Conservation (phyloP, 2,329 filamentous ascomycete species). For the Hypoxylon sp. region DNA sequence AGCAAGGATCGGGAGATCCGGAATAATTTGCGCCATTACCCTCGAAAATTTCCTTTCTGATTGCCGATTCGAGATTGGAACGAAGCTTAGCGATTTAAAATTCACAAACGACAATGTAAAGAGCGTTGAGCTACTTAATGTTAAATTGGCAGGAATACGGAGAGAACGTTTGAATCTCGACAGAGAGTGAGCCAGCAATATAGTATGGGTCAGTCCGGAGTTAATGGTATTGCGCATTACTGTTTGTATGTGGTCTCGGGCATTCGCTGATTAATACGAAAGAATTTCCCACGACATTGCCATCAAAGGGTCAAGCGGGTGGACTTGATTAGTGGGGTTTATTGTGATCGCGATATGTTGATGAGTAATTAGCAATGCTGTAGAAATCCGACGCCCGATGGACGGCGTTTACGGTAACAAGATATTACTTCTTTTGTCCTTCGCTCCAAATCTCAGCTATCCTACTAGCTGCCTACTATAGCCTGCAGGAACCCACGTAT, state of each 20-base stretch:
- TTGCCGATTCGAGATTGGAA: slow-evolving; percentile 1
- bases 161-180: not conserved
- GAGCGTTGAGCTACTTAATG: slow-evolving; percentile 3
- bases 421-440: slow-evolving; percentile 30
- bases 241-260: slow-evolving; percentile 8
- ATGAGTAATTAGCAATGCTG: slow-evolving; percentile 36
- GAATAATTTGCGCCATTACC: slow-evolving; percentile 56
- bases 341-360: slow-evolving; percentile 27
- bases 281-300: slow-evolving; percentile 1
- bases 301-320: slow-evolving; percentile 10
- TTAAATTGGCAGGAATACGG: not conserved
- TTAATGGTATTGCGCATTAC: slow-evolving; percentile 15
- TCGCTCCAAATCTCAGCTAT: slow-evolving; percentile 25
- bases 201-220: slow-evolving; percentile 11
- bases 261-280: slow-evolving; percentile 34
- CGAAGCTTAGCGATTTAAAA: not conserved
- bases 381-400: slow-evolving; percentile 4
- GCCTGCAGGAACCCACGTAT: slow-evolving; percentile 33
- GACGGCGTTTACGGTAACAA: slow-evolving; percentile 34
- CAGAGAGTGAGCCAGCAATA: slow-evolving; percentile 3
- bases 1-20: slow-evolving; percentile 61
- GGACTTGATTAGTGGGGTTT: slow-evolving; percentile 27
- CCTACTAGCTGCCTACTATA: no score
- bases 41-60: slow-evolving; percentile 7
- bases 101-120: slow-evolving; percentile 6